These are phyloP conservation scores for Hypoxylon sp. DNA, from an alignment of 2,329 filamentous ascomycete genomes.

Conservation along the genomic window DNA sequence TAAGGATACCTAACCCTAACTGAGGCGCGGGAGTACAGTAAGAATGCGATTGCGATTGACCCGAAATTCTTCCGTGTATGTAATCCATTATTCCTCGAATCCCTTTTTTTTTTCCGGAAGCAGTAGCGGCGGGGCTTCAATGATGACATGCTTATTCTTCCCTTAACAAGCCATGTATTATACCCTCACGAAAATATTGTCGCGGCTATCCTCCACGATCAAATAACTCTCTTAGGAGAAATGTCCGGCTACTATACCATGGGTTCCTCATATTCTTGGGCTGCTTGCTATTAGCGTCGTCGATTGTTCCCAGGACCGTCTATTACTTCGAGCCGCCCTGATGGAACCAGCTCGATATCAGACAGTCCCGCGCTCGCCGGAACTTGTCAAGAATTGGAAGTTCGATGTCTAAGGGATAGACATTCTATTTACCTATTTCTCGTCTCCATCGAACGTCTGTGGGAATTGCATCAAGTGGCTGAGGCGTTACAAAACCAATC, in stretches of 20 bases:
- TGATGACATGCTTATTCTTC: background rate
- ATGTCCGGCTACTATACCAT: conserved; percentile 16
- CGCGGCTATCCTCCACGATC: conserved; percentile 15
- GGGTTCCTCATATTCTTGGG: background rate
- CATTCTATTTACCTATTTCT: conserved; percentile 8
- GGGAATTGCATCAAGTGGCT: conserved; percentile 8
- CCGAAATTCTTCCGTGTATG: conserved; percentile 8
- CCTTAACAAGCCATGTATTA: conserved; percentile 10
- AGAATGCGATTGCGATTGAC: conserved; percentile 4
- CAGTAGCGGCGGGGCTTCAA: background rate
- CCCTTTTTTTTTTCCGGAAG: background rate
- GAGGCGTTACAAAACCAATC: conserved; percentile 23
- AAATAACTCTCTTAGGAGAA: conserved; percentile 26
- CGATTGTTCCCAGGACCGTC: background rate
- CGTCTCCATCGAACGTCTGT: conserved; percentile 8
- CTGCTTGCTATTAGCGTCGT: conserved; percentile 4
- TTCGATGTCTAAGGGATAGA: conserved; percentile 1
- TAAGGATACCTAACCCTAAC: too few species aligned
- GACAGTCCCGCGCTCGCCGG: background rate
- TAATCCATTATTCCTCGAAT: conserved; percentile 13
- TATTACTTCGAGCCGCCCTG: conserved; percentile 1
- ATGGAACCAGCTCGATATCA: conserved; percentile 2
- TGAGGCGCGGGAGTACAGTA: too few species aligned
- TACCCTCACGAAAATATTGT: background rate
- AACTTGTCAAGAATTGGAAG: conserved; percentile 4